Percentiles rank a stretch among this genome's conserved stretches.
Conservation (phyloP, 2,329 filamentous ascomycete genomes). For the Diaporthe capsici region DNA sequence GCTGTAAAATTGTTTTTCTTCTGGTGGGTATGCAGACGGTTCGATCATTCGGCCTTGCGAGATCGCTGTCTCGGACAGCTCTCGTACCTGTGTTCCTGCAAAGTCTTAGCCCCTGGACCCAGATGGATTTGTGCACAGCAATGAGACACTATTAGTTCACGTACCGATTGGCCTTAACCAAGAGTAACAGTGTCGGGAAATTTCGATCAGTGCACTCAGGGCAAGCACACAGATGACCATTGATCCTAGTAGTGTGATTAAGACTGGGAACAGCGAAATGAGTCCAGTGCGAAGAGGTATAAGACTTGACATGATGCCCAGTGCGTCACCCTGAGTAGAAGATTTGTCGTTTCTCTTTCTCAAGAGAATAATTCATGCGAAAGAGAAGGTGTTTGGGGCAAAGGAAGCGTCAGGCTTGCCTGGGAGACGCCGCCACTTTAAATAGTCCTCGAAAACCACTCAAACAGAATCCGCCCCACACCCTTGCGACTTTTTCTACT, state of each 20-base stretch:
- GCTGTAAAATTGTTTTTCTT: background rate
- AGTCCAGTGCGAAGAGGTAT: background rate
- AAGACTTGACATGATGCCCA: background rate
- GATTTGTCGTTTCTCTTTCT: background rate
- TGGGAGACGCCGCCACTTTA: background rate
- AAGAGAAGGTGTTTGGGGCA: background rate
- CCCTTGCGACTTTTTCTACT: conserved; percentile 1
- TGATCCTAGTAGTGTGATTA: background rate
- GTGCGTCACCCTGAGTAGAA: too few species aligned
- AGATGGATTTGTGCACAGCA: background rate
- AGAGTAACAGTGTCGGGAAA: background rate
- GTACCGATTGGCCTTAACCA: background rate
- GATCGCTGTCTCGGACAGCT: background rate
- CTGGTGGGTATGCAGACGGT: background rate
- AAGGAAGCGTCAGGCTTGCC: too few species aligned
- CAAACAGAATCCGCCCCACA: background rate
- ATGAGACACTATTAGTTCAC: background rate
- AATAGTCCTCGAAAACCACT: background rate
- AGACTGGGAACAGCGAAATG: background rate
- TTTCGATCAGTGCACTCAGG: background rate
- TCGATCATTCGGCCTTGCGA: too few species aligned
- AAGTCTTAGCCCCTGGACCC: background rate
- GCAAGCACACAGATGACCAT: background rate
- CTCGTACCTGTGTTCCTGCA: background rate
- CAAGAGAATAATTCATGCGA: background rate